Evolutionary conservation across 1,139 yeast genomes (phyloP).

Genomic region (Arxiozyma bovina): DNA sequence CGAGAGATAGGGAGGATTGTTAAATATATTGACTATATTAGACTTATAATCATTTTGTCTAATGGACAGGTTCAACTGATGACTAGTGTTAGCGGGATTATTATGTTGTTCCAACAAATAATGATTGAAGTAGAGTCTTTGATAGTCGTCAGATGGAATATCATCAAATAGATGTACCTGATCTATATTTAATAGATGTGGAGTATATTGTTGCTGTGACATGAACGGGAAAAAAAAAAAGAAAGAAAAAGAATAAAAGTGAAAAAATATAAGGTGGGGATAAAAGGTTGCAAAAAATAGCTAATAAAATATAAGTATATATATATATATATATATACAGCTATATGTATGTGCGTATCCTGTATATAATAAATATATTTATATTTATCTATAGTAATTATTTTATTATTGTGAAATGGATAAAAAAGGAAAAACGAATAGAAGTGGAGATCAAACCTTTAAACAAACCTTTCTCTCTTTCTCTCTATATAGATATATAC

Average conservation of each 20-base stretch:
- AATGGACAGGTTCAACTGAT: conserved; percentile 1
- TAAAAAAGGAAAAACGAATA: no score
- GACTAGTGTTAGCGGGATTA: neutral
- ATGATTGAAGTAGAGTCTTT: conserved; percentile 15
- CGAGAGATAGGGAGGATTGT: conserved; percentile 7
- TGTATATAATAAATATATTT: no score
- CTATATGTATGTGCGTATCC: no score
- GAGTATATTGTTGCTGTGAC: neutral
- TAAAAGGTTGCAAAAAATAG: no score
- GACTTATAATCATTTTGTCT: conserved; percentile 10
- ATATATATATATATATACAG: no score
- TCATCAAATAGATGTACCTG: conserved; percentile 14
- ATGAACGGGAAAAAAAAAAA: no score
- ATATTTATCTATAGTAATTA: no score
- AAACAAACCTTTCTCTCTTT: no score
- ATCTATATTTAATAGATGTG: conserved; percentile 11
- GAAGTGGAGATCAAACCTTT: neutral
- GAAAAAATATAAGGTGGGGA: neutral
- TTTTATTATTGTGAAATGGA: no score
- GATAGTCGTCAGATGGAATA: conserved; percentile 29
- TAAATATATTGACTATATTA: conserved; percentile 8
- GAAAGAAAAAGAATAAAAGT: neutral
- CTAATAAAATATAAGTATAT: no score
- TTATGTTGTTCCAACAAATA: conserved; percentile 1
- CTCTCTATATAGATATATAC: no score